Evolutionary conservation across 202 grass and related monocot species (phyloP).

Genomic region (Carex arenaria): DNA sequence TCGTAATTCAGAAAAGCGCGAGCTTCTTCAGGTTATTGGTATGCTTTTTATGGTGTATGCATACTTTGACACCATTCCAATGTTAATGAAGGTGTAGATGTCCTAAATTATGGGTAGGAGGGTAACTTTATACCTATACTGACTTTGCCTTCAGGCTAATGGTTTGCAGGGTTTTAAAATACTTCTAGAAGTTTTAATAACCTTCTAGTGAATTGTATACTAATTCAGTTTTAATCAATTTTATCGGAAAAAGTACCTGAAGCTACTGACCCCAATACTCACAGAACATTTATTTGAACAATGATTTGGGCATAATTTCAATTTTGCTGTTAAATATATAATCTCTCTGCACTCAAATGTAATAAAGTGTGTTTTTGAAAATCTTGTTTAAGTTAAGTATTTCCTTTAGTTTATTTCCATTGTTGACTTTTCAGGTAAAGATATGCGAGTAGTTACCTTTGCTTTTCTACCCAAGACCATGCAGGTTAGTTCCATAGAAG

Average conservation of each 20-base stretch:
- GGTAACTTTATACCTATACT: background rate
- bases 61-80: background rate
- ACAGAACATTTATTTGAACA: background rate
- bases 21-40: constrained; percentile 92
- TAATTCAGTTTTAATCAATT: background rate
- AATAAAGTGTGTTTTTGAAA: constrained; percentile 5
- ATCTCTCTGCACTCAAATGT: background rate
- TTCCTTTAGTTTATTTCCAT: constrained; percentile 19
- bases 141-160: background rate
- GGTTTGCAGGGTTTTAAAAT: constrained; percentile 8
- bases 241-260: background rate
- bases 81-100: constrained; percentile 12
- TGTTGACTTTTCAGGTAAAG: constrained; percentile 66
- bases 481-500: constrained; percentile 46
- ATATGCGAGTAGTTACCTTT: constrained; percentile 80
- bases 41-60: constrained; percentile 22
- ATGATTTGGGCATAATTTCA: background rate
- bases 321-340: background rate
- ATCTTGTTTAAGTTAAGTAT: background rate
- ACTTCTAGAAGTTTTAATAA: constrained; percentile 7
- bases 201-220: background rate
- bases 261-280: background rate
- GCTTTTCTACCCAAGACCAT: constrained; percentile 81
- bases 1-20: constrained; percentile 56
- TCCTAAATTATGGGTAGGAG: background rate